Percentiles rank a stretch among this genome's conserved stretches.
Conservation (phyloP, 2,329 filamentous ascomycete species). For the Apiospora saccharicola region DNA sequence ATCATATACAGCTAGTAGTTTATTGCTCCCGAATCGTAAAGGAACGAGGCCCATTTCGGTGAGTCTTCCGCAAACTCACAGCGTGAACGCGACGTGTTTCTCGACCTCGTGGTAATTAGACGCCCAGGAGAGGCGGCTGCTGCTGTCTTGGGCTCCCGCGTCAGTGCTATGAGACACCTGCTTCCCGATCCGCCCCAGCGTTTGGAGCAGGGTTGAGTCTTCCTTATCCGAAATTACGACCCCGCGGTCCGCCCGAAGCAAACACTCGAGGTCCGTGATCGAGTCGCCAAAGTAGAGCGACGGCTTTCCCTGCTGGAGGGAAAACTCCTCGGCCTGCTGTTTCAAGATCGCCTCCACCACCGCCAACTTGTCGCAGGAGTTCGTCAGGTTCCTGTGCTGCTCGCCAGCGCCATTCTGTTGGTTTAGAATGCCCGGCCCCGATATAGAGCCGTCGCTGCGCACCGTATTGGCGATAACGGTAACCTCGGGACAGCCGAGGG, state of each 20-base stretch:
- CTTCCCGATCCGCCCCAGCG: constrained; percentile 42
- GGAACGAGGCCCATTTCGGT: neutral
- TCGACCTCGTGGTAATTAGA: constrained; percentile 40
- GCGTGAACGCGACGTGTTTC: constrained; percentile 17
- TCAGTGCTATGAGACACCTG: constrained; percentile 40
- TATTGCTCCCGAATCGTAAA: neutral
- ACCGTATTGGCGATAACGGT: constrained; percentile 55
- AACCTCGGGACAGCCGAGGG: constrained; percentile 44
- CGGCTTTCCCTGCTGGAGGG: constrained; percentile 28
- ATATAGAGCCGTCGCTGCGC: constrained; percentile 47
- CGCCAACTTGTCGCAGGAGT: constrained; percentile 55
- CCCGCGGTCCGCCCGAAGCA: constrained; percentile 51
- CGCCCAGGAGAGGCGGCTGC: constrained; percentile 39
- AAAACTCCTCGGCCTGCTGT: constrained; percentile 29
- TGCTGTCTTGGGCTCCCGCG: constrained; percentile 33
- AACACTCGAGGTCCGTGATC: constrained; percentile 62
- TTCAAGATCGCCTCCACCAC: constrained; percentile 45
- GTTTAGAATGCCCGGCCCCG: constrained; percentile 46
- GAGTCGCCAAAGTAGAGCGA: constrained; percentile 67
- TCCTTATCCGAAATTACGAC: constrained; percentile 54
- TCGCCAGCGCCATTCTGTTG: constrained; percentile 36
- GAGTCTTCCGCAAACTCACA: neutral
- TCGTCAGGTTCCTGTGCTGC: constrained; percentile 42
- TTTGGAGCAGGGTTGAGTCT: constrained; percentile 38
- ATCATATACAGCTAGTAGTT: neutral